phyloP scores from a whole-genome alignment of 2,329 filamentous ascomycete species.

The Leptographium radiaticola region DNA sequence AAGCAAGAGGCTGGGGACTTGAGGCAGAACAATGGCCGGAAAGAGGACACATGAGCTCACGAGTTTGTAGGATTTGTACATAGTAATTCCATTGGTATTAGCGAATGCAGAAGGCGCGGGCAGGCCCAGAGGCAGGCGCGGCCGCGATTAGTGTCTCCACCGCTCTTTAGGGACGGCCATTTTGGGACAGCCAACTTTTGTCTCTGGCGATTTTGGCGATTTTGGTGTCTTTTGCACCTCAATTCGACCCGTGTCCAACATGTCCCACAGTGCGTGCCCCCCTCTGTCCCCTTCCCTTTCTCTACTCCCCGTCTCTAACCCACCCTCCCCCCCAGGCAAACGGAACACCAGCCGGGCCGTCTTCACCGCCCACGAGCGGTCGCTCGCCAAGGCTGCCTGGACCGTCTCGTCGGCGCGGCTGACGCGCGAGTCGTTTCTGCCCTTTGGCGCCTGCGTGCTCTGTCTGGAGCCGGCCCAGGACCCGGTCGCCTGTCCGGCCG shows the following conservation, averaged over 20 bases:
- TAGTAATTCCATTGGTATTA: too few species aligned
- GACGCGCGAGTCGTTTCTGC: slow-evolving; percentile 79
- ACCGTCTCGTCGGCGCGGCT: slow-evolving; percentile 71
- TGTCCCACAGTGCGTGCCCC: neutral
- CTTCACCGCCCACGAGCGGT: slow-evolving; percentile 86
- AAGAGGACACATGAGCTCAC: neutral
- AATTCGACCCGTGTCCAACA: neutral
- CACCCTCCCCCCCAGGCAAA: slow-evolving; percentile 40
- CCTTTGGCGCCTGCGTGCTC: slow-evolving; percentile 78
- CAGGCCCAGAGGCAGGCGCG: too few species aligned
- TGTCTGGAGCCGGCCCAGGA: slow-evolving; percentile 72
- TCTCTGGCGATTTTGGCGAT: too few species aligned
- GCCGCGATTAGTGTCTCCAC: too few species aligned
- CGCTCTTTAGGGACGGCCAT: too few species aligned
- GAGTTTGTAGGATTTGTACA: neutral
- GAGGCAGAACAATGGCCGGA: neutral
- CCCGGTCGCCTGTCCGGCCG: slow-evolving; percentile 70
- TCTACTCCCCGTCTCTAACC: neutral
- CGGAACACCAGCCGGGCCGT: slow-evolving; percentile 84
- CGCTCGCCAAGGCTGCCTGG: slow-evolving; percentile 71
- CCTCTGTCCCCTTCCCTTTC: too few species aligned
- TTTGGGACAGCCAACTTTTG: too few species aligned
- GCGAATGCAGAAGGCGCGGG: too few species aligned
- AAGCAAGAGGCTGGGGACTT: neutral
- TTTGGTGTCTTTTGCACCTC: too few species aligned